phyloP scores from a whole-genome alignment of 495 filamentous ascomycete species.

The Hyaloscypha bicolor region DNA sequence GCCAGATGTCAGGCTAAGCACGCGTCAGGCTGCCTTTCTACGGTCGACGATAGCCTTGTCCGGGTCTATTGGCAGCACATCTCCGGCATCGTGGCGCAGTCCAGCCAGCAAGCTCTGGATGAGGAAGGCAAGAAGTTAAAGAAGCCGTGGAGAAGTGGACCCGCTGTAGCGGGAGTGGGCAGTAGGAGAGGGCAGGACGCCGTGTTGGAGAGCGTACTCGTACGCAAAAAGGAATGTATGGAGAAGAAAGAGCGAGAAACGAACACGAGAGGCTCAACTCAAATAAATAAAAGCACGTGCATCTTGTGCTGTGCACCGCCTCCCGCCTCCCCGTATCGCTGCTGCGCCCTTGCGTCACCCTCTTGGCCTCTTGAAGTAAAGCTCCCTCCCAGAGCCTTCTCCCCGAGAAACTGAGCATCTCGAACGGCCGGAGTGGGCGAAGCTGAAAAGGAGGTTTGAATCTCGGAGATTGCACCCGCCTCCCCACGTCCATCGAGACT shows the following conservation, averaged over 20 bases:
- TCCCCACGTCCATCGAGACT: not conserved
- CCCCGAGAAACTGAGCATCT: not conserved
- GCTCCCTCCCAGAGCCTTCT: not conserved
- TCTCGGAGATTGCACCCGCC: not conserved
- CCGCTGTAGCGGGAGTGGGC: not conserved
- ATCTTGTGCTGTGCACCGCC: too few species aligned
- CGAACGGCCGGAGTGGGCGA: not conserved
- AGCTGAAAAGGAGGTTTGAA: not conserved
- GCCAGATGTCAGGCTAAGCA: not conserved
- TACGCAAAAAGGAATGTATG: not conserved
- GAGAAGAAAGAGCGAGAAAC: not conserved
- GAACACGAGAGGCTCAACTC: not conserved
- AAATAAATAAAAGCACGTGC: not conserved
- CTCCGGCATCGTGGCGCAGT: conserved; percentile 14
- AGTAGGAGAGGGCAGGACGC: not conserved
- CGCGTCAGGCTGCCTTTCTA: not conserved
- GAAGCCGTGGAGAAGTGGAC: not conserved
- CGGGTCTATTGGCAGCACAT: conserved; percentile 6
- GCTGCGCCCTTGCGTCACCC: not conserved
- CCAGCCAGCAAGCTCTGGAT: not conserved
- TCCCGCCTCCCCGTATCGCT: not conserved
- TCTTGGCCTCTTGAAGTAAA: not conserved
- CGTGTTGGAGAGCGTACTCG: not conserved
- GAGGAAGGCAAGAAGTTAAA: conserved; percentile 4
- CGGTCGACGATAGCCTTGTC: conserved; percentile 5